Evolutionary conservation across 106 monocot species (phyloP), one percentile per base, ranked within the genome.

Genomic region (Xerophyta viscosa): DNA sequence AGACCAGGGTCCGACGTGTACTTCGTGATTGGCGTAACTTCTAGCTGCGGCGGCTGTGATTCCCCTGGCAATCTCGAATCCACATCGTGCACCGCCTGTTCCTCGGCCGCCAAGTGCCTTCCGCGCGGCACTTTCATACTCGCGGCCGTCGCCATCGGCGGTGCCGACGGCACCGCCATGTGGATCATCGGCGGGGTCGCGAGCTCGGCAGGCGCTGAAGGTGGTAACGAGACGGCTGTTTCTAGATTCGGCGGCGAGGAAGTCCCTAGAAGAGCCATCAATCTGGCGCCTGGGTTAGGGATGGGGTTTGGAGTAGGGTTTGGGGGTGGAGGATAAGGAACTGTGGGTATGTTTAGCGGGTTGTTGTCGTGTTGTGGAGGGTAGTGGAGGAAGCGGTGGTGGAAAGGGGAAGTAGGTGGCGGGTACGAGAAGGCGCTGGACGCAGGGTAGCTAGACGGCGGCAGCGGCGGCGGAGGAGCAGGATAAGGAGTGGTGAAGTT

Each of bases 11-110:
- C 96, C 0, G 96, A 98, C 3, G 52, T 42, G 46, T 98, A 98
- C 69, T 98, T 98, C 2, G 96, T 98, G 52, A 98, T 98, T 10
- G 96, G 96, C 22, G 89, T 86, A 10, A 98, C 96, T 66, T 98
- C 96, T 4, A 98, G 96, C 72, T 96, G 96, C 11, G 96, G 88
- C 2, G 93, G 81, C 56, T 72, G 66, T 9, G 57, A 29, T 61
- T 82, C 81, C 54, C 81, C 89, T 2, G 75, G 60, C 39, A 79
- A 18, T 62, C 81, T 77, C 27, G 58, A 74, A 58, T 98, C 96
- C 2, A 98, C 89, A 29, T 98, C 96, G 43, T 90, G 75, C 26
- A 90, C 76, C 9, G 62, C 73, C 42, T 70, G 70, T 4, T 82
- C 82, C 4, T 86, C 84, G 0, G 37, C 36, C 14, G 66, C 63